phyloP scores from a whole-genome alignment of 208 protist genomes.

The Naegleria lovaniensis region DNA sequence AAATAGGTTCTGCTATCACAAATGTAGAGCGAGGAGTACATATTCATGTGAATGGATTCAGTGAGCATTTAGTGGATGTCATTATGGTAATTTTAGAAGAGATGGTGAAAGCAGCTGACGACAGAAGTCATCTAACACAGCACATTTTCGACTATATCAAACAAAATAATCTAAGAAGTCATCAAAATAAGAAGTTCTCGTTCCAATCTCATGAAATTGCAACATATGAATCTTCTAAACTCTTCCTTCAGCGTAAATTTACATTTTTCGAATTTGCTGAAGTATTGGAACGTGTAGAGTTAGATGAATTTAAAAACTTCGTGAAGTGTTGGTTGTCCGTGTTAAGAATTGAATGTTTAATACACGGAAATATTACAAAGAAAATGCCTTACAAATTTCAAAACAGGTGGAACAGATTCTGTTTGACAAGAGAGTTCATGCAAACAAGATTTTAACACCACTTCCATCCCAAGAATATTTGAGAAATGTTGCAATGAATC shows the following conservation, averaged over 20 bases:
- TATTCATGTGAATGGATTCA: not conserved
- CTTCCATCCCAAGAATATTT: not conserved
- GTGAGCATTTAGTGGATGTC: not conserved
- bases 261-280: not conserved
- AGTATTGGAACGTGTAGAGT: not conserved
- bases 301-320: not conserved
- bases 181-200: not conserved
- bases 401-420: not conserved
- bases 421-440: not conserved
- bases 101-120: not conserved
- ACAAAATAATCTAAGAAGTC: not conserved
- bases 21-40: not conserved
- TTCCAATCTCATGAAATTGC: not conserved
- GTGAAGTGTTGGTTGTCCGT: not conserved
- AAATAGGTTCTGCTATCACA: not conserved
- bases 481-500: not conserved
- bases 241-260: not conserved
- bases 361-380: not conserved
- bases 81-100: not conserved
- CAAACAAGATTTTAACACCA: not conserved
- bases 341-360: not conserved
- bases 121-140: not conserved
- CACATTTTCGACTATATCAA: not conserved
- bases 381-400: not conserved
- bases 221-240: not conserved